These are phyloP conservation scores for Triticum dicoccoides DNA, from an alignment of 176 grass and related monocot species.

Conservation along the genomic window DNA sequence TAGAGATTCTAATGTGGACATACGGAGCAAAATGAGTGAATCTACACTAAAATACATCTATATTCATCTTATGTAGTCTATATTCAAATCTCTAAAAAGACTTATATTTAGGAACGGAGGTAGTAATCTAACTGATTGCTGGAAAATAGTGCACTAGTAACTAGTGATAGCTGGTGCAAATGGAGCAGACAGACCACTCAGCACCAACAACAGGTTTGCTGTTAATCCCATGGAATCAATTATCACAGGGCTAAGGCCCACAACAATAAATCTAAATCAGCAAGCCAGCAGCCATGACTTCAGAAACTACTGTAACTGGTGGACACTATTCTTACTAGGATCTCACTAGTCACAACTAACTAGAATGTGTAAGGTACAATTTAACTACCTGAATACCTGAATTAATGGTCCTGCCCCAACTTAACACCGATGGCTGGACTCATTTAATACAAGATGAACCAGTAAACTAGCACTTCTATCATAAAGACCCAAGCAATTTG, in stretches of 20 bases:
- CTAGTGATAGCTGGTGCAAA: neutral
- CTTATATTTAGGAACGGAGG: too few relatives aligned
- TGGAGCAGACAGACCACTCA: neutral
- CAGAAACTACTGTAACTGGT: neutral
- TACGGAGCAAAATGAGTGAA: too few relatives aligned
- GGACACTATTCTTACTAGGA: neutral
- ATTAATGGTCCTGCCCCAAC: neutral
- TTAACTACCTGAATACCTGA: neutral
- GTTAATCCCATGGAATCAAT: conserved; percentile 8
- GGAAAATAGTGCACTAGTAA: neutral
- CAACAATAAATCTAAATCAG: neutral
- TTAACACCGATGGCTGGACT: neutral
- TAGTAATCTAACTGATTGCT: neutral
- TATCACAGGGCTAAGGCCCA: neutral
- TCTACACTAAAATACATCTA: too few relatives aligned
- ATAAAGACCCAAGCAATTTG: conserved; percentile 4
- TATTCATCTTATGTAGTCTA: too few relatives aligned
- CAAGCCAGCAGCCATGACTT: conserved; percentile 9
- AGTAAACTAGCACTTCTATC: neutral
- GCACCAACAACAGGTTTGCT: neutral
- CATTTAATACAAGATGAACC: neutral
- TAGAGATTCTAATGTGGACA: too few relatives aligned
- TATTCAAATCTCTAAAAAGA: too few relatives aligned
- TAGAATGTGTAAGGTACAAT: conserved; percentile 7
- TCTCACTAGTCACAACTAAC: neutral